Evolutionary conservation across 306 rosid species (phyloP).

Genomic region (Lagenaria siceraria): DNA sequence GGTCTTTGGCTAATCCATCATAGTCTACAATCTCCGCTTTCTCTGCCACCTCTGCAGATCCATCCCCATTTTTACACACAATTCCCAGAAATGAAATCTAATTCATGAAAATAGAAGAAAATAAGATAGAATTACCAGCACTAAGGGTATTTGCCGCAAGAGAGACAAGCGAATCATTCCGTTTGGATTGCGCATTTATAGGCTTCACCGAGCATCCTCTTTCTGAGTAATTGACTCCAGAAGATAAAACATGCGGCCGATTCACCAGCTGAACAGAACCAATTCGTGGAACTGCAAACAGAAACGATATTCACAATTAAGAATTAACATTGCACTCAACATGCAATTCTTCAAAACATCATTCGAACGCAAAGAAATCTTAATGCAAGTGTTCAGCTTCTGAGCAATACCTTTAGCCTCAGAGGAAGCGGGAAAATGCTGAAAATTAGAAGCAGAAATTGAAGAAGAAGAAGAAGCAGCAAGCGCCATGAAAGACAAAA

Average conservation of each 20-base stretch:
- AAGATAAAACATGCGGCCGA: conserved; percentile 10
- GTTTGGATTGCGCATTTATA: conserved; percentile 32
- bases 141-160: conserved; percentile 32
- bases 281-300: conserved; percentile 39
- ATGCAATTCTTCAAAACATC: neutral
- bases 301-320: neutral
- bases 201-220: conserved; percentile 30
- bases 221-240: conserved; percentile 18
- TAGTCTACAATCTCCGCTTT: conserved; percentile 32
- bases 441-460: conserved; percentile 22
- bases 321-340: neutral
- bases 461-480: conserved; percentile 49
- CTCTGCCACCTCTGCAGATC: conserved; percentile 46
- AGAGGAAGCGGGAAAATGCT: conserved; percentile 23
- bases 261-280: conserved; percentile 26
- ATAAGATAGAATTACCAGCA: conserved; percentile 23
- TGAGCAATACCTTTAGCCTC: conserved; percentile 36
- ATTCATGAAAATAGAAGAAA: neutral
- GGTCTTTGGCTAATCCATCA: conserved; percentile 34
- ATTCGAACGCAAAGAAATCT: neutral
- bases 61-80: neutral
- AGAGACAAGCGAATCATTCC: conserved; percentile 36
- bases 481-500: conserved; percentile 37
- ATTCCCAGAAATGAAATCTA: neutral
- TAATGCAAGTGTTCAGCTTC: neutral